Base-by-base conservation (phyloP, 805 yeast species). In the Dipodascus geniculatus region DNA sequence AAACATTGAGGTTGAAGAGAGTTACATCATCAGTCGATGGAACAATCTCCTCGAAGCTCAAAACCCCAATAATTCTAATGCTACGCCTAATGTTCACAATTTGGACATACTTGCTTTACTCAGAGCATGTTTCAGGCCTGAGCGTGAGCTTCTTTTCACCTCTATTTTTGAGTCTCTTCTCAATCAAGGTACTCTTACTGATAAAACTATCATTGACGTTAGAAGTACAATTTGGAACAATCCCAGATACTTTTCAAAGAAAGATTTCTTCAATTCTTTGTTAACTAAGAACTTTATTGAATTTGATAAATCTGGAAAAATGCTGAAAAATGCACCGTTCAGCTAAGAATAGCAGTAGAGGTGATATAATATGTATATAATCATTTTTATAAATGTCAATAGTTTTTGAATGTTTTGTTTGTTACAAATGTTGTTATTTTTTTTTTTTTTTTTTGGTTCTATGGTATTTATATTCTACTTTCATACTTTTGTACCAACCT, bases 1-100 rank as follows among this genome's bases (percentile, higher is more conserved):
- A 8, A 76, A 79, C 14, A 75, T 86, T 49, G 75, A 76, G 53
- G 78, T 77, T 44, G 71, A 78, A 31, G 68, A 77, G 49, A 69
- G 68, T 6, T 83, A 79, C 54, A 82, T 87, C 56, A 66, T 80
- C 57, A 62, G 66, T 31, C 73, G 74, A 57, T 83, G 87, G 88
- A 71, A 73, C 55, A 48, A 49, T 44, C 54, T 60, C 2, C n/a
- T 54, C 19, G 44, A 38, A 38, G 11, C 44, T 38, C 44, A 38
- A 38, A 9, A n/a, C 14, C 6, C 6, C 33, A 38, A 38, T n/a
- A 4, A 6, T 16, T 11, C 20, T 6, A n/a, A 14, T 14, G 20
- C 44, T 11, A 17, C 14, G 8, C 35, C 44, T 38, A 14, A 38
- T n/a, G 17, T 38, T 14, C 44, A 38, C 19, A 14, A 38, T 6